Evolutionary conservation across 306 rosid genomes (phyloP), one percentile per base, ranked within the genome.

Genomic region (Astragalus glycyphyllos): DNA sequence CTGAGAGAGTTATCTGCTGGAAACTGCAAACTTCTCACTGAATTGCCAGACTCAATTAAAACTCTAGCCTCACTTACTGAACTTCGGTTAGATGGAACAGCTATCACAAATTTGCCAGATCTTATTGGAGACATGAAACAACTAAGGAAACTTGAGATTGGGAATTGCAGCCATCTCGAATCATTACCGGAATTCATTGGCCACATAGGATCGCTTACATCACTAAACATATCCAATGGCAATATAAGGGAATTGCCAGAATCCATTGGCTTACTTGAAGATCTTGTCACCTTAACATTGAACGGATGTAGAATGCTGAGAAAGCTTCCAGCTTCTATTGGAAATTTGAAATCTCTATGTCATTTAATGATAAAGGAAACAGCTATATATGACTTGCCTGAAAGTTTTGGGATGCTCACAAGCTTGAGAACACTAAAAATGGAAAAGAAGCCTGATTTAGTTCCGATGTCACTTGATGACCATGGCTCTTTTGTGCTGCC

Each of bases 141-240:
- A 40, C 84, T 89, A 4, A 81, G 78, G 74, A 83, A 67, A 62
- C 84, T 89, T 75, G 79, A 79, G 17, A 71, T 89, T 80, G 77
- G 65, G 60, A 80, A 81, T 7, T 89, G 92, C 48, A 72, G 13
- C 54, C 14, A n/a, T 64, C 88, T 89, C 23, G 73, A 60, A 75
- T 73, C 75, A 8, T 76, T 89, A 37, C 96, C 92, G n/a, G 83
- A 81, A 51, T 87, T 88, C 20, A 42, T 89, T 67, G 88, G 92
- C 46, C 16, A 62, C 31, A 26, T 87, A 61, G 38, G 20, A 58
- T 74, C 77, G 41, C 86, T 89, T 50, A 83, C 77, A 53, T 58
- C 70, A 16, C 16, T 86, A 47, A 50, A 79, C 65, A 63, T 86
- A 31, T 4, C 37, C 14, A 42, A 81, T 23, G 81, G 86, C 23